These are phyloP conservation scores for Metarhizium guizhouense DNA, from an alignment of 2,329 filamentous ascomycete genomes.

Conservation along the genomic window DNA sequence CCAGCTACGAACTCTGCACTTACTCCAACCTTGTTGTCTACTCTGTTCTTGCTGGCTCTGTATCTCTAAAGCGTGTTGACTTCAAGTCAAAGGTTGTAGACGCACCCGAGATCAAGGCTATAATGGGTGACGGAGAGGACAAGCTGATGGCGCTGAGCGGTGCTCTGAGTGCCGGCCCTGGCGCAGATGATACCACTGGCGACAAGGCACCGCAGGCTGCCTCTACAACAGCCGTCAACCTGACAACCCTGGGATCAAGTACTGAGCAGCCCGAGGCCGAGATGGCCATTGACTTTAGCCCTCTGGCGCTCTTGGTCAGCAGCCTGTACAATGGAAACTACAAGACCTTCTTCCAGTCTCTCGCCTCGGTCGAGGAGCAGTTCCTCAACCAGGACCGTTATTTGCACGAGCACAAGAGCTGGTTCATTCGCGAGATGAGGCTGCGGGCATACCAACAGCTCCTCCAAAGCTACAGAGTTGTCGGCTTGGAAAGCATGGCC, in stretches of 20 bases:
- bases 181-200: conserved; percentile 69
- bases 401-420: conserved; percentile 88
- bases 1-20: conserved; percentile 95
- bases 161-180: conserved; percentile 70
- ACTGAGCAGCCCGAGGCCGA: conserved; percentile 70
- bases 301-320: conserved; percentile 78
- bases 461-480: conserved; percentile 92
- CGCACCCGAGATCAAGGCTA: conserved; percentile 95
- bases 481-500: conserved; percentile 95
- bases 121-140: conserved; percentile 83
- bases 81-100: conserved; percentile 99
- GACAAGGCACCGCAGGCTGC: conserved; percentile 41
- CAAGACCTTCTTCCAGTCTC: conserved; percentile 82
- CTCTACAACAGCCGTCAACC: conserved; percentile 65
- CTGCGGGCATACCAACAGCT: conserved; percentile 94
- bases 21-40: conserved; percentile 94
- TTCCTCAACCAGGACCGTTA: conserved; percentile 94
- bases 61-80: conserved; percentile 91
- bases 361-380: conserved; percentile 83
- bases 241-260: conserved; percentile 70
- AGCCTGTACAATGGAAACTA: conserved; percentile 93
- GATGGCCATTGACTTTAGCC: conserved; percentile 77
- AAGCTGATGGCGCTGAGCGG: conserved; percentile 77
- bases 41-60: conserved; percentile 86
- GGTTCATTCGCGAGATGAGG: conserved; percentile 98